Percentiles rank a stretch among this genome's conserved stretches.
phyloP scores from a whole-genome alignment of 345 rosid species.

The Dimocarpus longan region DNA sequence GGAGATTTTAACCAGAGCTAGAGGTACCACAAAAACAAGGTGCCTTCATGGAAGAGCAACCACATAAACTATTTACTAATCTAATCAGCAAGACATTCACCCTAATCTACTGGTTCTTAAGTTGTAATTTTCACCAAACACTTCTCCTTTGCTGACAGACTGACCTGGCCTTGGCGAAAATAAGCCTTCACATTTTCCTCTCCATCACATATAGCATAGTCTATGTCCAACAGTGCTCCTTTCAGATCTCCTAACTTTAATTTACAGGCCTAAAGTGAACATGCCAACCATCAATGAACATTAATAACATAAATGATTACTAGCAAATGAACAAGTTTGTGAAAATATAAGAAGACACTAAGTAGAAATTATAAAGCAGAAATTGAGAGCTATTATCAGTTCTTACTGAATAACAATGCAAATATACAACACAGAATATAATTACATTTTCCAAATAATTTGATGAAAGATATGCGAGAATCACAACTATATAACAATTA shows the following conservation, averaged over 20 bases:
- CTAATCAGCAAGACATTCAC: neutral
- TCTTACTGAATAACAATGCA: neutral
- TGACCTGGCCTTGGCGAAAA: constrained; percentile 97
- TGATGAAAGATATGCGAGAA: neutral
- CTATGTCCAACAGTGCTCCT: constrained; percentile 87
- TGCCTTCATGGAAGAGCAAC: neutral
- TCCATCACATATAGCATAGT: constrained; percentile 88
- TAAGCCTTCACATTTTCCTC: constrained; percentile 87
- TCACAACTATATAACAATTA: neutral
- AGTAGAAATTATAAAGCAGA: neutral
- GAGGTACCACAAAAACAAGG: neutral
- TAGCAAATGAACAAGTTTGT: neutral
- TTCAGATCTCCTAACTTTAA: constrained; percentile 78
- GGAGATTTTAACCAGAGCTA: neutral
- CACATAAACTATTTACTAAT: neutral
- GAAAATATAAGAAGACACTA: neutral
- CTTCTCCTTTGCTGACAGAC: constrained; percentile 15
- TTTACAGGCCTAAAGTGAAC: constrained; percentile 69
- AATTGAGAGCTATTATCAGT: neutral
- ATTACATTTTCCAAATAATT: neutral
- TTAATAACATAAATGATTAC: neutral
- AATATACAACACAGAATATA: neutral
- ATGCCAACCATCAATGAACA: neutral
- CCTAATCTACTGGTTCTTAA: neutral
- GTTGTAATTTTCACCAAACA: neutral